Base-by-base conservation (phyloP, 305 asterid genomes). In the Plantago coronopus region DNA sequence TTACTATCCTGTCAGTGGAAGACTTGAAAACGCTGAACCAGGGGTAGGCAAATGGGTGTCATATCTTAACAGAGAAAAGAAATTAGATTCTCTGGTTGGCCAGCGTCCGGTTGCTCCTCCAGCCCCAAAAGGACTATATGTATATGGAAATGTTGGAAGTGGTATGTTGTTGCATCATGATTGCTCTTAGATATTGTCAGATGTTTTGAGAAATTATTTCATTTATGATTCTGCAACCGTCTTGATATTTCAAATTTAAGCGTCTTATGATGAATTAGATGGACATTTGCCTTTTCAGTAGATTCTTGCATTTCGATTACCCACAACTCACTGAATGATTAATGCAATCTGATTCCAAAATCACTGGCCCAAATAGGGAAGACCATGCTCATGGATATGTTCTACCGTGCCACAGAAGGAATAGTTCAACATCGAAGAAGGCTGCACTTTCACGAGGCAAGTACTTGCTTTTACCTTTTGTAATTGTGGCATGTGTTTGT, bases 1-100 rank as follows among this genome's bases (percentile, higher is more conserved):
- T 73, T 66, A 64, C 17, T 54, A 57, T 65, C 62, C 67, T 58
- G 57, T 70, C 69, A 72, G 82, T 79, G 80, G 74, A 67, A 79
- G 66, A 23, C 54, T 75, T 57, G 89, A 71, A 60, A 71, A 47
- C 61, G 76, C 81, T 60, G 97, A 93, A 73, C 79, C 87, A 31
- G 99, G 99, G 50, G 97, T 89, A 5, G 99, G 99, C 59, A 93
- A 89, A 78, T 93, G 99, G 99, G 99, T 87, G 57, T 87, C 99
- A 17, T 93, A 87, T 83, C 95, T 93, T 21, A 93, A 93, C 79
- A 83, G 99, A 50, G 99, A 93, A 83, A 87, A 63, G 87, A 93
- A 82, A 70, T 74, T 93, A 69, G 95, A 93, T 69, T 74, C 73
- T 4, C 48, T 76, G 67, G 96, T 89, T 62, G 95, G 96, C 31